Percentiles rank a stretch among this genome's conserved stretches.
phyloP scores from a whole-genome alignment of 169 alveolate species.

The Neospora caninum region DNA sequence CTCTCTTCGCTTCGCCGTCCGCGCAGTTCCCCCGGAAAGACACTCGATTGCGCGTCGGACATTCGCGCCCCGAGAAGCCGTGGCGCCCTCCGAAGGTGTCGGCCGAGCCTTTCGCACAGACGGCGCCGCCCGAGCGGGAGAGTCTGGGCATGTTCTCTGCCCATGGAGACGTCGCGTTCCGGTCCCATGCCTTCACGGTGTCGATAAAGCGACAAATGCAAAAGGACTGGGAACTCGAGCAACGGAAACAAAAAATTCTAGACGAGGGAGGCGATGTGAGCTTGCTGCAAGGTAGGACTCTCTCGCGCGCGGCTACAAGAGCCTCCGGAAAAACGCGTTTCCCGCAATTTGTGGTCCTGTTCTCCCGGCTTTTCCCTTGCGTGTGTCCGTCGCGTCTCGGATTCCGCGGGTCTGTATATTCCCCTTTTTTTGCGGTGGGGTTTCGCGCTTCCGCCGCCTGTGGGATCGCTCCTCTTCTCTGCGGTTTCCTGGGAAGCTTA shows the following conservation, averaged over 20 bases:
- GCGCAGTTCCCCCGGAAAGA: background rate
- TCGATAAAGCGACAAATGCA: background rate
- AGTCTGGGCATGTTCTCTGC: background rate
- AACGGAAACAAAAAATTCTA: background rate
- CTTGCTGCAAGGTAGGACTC: background rate
- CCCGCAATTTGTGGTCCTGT: too few species aligned
- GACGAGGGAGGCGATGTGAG: background rate
- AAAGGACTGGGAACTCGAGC: background rate
- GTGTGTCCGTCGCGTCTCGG: too few species aligned
- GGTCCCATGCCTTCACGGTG: background rate
- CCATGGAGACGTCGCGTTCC: background rate
- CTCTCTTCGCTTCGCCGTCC: background rate
- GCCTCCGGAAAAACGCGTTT: too few species aligned
- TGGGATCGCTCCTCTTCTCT: too few species aligned
- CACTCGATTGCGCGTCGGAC: background rate
- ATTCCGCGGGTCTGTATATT: too few species aligned
- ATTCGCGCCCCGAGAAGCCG: background rate
- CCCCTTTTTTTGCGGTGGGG: too few species aligned
- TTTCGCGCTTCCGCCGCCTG: too few species aligned
- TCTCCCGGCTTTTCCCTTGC: too few species aligned
- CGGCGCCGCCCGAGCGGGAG: background rate
- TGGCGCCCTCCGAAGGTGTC: background rate
- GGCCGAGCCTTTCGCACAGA: background rate
- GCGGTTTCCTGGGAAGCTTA: too few species aligned
- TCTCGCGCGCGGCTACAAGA: too few species aligned